Evolutionary conservation across 495 filamentous ascomycete genomes (phyloP).

Genomic region (Penicillium chermesinum): DNA sequence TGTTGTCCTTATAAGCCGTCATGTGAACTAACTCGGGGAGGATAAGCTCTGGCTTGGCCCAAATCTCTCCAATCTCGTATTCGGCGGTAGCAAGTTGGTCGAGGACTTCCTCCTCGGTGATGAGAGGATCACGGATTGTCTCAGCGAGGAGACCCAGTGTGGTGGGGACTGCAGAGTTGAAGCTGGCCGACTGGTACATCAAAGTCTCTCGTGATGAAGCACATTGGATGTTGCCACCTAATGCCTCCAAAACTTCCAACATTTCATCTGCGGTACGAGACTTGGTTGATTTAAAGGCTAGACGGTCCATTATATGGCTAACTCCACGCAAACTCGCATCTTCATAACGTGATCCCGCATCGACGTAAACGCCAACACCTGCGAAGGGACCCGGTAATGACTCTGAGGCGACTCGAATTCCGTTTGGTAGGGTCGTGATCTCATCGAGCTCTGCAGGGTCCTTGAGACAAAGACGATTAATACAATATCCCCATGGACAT

Average conservation of each 20-base stretch:
- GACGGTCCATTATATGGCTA: constrained; percentile 90
- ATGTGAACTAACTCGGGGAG: constrained; percentile 92
- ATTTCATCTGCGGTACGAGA: constrained; percentile 72
- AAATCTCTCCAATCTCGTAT: constrained; percentile 96
- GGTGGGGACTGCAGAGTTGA: constrained; percentile 85
- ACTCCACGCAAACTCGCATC: constrained; percentile 78
- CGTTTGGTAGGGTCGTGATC: constrained; percentile 88
- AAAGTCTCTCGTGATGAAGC: constrained; percentile 91
- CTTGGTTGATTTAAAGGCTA: constrained; percentile 93
- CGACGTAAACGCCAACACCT: constrained; percentile 92
- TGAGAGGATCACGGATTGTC: constrained; percentile 82
- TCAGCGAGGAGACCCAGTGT: constrained; percentile 86
- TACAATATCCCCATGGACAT: constrained; percentile 4
- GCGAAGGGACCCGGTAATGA: constrained; percentile 93
- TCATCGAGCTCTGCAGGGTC: constrained; percentile 85
- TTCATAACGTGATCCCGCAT: constrained; percentile 94
- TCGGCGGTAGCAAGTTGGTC: constrained; percentile 85
- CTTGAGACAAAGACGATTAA: constrained; percentile 36
- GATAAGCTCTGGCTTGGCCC: constrained; percentile 95
- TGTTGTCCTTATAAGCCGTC: constrained; percentile 93
- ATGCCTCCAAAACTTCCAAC: constrained; percentile 74
- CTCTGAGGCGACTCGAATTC: constrained; percentile 90
- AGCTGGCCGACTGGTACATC: constrained; percentile 98
- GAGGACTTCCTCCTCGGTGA: constrained; percentile 84
- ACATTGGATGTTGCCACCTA: constrained; percentile 95